These are phyloP conservation scores for Lactuca saligna DNA, from an alignment of 129 eudicot species.

Conservation along the genomic window DNA sequence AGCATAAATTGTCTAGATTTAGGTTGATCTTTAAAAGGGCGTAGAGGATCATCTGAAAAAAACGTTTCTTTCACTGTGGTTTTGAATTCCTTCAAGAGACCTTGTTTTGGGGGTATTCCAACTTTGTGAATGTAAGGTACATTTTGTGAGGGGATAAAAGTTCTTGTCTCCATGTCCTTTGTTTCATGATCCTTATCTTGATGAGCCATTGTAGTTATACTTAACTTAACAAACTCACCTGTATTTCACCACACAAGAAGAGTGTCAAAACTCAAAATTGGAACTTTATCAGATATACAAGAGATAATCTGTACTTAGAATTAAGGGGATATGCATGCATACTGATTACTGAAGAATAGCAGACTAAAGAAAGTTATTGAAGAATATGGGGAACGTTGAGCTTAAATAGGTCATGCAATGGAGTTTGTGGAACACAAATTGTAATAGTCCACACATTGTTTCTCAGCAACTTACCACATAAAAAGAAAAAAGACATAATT, in stretches of 20 bases:
- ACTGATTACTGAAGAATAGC: constrained; percentile 26
- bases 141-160: constrained; percentile 34
- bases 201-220: constrained; percentile 38
- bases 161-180: constrained; percentile 35
- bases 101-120: constrained; percentile 83
- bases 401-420: constrained; percentile 37
- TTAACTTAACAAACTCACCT: constrained; percentile 26
- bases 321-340: constrained; percentile 9
- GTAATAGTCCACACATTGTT: constrained; percentile 28
- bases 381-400: constrained; percentile 8
- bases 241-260: constrained; percentile 13
- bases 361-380: constrained; percentile 6
- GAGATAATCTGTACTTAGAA: not conserved
- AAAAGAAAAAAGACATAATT: constrained; percentile 19
- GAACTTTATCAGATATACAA: not conserved
- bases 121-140: constrained; percentile 61
- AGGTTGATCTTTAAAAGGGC: constrained; percentile 72
- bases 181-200: constrained; percentile 30
- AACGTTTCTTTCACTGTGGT: constrained; percentile 63
- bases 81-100: constrained; percentile 55
- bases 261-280: not conserved
- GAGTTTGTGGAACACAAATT: constrained; percentile 27
- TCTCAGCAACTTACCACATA: constrained; percentile 19
- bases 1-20: constrained; percentile 52
- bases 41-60: constrained; percentile 81